Percentiles rank a stretch among this genome's conserved stretches.
phyloP scores from a whole-genome alignment of 2,329 filamentous ascomycete genomes.

The Clonostachys rosea region DNA sequence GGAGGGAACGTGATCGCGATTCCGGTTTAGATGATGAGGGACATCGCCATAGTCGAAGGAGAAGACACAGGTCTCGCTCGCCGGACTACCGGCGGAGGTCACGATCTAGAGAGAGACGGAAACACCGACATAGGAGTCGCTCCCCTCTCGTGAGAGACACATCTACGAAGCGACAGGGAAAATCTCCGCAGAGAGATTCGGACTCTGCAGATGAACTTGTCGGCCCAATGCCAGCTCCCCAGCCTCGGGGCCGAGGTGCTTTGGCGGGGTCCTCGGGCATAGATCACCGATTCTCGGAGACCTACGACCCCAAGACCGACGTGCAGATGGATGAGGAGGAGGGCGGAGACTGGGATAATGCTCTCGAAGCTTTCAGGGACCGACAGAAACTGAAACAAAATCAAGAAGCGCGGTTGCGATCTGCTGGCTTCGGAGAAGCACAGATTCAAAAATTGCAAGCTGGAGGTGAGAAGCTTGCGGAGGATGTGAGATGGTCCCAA shows the following conservation, averaged over 20 bases:
- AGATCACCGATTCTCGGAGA: slow-evolving; percentile 72
- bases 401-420: slow-evolving; percentile 70
- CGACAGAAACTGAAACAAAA: slow-evolving; percentile 73
- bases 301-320: slow-evolving; percentile 55
- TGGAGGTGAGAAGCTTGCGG: slow-evolving; percentile 51
- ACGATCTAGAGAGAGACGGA: slow-evolving; percentile 10
- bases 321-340: slow-evolving; percentile 41
- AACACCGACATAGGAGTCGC: slow-evolving; percentile 22
- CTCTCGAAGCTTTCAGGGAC: slow-evolving; percentile 73
- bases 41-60: slow-evolving; percentile 2
- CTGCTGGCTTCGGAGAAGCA: slow-evolving; percentile 73
- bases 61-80: slow-evolving; percentile 13
- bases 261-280: slow-evolving; percentile 61
- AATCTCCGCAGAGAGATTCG: slow-evolving; percentile 31
- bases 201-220: slow-evolving; percentile 74
- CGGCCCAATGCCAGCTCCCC: slow-evolving; percentile 61
- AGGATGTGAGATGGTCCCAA: slow-evolving; percentile 70
- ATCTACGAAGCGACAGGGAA: background rate
- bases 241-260: slow-evolving; percentile 64
- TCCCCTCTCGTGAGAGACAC: slow-evolving; percentile 9
- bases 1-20: background rate
- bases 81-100: slow-evolving; percentile 6
- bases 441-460: slow-evolving; percentile 52
- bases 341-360: slow-evolving; percentile 71
- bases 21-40: background rate